phyloP scores from a whole-genome alignment of 306 rosid species.

The Oxytropis ochrocephala region DNA sequence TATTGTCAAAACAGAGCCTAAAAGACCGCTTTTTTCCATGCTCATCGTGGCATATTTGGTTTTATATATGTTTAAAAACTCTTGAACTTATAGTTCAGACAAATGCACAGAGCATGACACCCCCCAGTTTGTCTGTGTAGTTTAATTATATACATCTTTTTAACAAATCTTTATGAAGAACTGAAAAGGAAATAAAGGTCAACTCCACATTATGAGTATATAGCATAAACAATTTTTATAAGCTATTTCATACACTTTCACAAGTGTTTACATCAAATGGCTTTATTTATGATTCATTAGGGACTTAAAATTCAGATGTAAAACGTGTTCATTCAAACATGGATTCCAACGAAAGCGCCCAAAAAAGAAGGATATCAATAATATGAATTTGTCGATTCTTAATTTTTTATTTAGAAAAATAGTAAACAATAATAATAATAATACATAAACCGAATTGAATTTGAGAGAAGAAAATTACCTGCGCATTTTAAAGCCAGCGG shows the following conservation, averaged over 20 bases:
- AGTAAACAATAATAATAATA: too few species aligned
- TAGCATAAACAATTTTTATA: too few species aligned
- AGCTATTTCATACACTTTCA: not conserved
- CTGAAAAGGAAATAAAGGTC: not conserved
- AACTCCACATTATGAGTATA: not conserved
- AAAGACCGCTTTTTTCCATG: too few species aligned
- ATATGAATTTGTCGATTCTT: not conserved
- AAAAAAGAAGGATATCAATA: not conserved
- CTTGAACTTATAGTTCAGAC: not conserved
- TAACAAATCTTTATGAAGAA: not conserved
- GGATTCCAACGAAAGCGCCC: not conserved
- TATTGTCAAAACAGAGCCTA: too few species aligned
- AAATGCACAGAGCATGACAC: too few species aligned
- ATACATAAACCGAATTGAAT: not conserved
- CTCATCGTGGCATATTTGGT: too few species aligned
- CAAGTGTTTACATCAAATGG: not conserved
- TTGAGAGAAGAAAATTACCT: slow-evolving; percentile 34
- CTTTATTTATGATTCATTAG: not conserved
- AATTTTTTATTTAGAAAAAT: not conserved
- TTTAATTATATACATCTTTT: too few species aligned
- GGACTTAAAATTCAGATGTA: not conserved
- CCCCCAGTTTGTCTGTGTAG: too few species aligned
- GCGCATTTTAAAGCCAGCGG: slow-evolving; percentile 26
- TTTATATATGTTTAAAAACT: not conserved
- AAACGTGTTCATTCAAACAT: not conserved